These are phyloP conservation scores for Populus euphratica DNA, from an alignment of 345 rosid genomes.

Conservation along the genomic window DNA sequence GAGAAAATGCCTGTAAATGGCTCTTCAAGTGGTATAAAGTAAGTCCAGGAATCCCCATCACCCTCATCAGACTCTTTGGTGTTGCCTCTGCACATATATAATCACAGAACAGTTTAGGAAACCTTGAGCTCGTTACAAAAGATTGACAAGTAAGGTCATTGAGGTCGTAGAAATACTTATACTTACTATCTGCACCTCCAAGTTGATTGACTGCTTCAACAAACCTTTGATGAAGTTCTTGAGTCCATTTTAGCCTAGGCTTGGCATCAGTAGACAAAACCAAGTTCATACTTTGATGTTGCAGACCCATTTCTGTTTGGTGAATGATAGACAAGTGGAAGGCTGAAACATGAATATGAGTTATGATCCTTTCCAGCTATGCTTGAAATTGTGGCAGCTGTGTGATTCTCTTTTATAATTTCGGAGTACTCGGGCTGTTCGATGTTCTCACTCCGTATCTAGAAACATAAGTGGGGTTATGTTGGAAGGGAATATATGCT, in stretches of 20 bases:
- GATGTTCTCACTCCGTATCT: constrained; percentile 66
- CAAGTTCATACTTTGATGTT: constrained; percentile 59
- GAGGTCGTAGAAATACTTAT: background rate
- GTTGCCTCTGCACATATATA: constrained; percentile 67
- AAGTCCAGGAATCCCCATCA: constrained; percentile 80
- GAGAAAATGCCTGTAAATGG: constrained; percentile 69
- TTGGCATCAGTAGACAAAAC: constrained; percentile 84
- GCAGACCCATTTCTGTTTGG: constrained; percentile 34
- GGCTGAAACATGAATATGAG: constrained; percentile 21
- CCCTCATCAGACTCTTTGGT: constrained; percentile 84
- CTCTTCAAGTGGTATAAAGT: constrained; percentile 95
- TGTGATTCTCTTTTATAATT: constrained; percentile 32
- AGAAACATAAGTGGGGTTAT: constrained; percentile 73
- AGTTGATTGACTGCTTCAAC: constrained; percentile 72
- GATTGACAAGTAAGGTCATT: background rate
- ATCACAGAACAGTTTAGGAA: constrained; percentile 12
- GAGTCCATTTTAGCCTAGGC: constrained; percentile 95
- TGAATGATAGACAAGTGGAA: constrained; percentile 18
- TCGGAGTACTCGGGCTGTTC: constrained; percentile 46
- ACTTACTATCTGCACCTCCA: constrained; percentile 83
- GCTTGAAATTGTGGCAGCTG: constrained; percentile 25
- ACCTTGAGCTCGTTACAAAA: background rate
- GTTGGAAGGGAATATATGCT: constrained; percentile 79
- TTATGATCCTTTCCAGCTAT: constrained; percentile 21
- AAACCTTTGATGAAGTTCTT: constrained; percentile 86